Evolutionary conservation across 1,139 yeast species (phyloP), one percentile per base, ranked within the genome.

Genomic region (Barnettozyma hawaiiensis): DNA sequence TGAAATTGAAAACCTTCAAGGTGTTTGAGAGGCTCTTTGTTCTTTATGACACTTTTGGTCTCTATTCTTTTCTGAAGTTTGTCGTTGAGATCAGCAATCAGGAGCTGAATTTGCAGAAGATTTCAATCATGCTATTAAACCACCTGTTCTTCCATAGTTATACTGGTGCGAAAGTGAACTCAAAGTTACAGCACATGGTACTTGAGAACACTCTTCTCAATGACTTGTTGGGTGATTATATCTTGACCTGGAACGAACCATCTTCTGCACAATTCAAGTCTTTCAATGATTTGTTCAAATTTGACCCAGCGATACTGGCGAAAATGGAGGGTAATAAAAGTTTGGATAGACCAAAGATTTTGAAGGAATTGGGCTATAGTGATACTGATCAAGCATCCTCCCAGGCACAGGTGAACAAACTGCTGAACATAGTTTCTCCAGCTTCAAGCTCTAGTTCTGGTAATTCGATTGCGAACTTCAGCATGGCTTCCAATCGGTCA

Each of bases 11-110:
- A 27, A 47, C 50, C 40, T 43, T 47, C 49, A 35, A 58, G 53
- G 42, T 55, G 41, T 41, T 48, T 54, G 42, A 45, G 10, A 51
- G 56, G 15, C 45, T 64, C 14, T 54, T 68, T 31, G 32, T 53
- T n/a, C 52, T 61, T 5, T 66, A 67, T 51, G 66, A 64, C 29
- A 65, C 65, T 35, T 63, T 64, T 47, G 72, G 71, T 1, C 45
- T 69, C 7, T 62, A 61, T 41, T 63, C 64, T 39, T 46, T 71
- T 14, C 49, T 71, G 34, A 64, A 63, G 41, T 63, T 64, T 39
- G 44, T 62, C 8, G 48, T 54, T n/a, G 50, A 52, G 16, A 43
- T 63, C 5, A 61, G 67, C 16, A 34, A 45, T 18, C 58, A 50
- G 26, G 63, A 60, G 41, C 42, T 63, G 39, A 44, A 49, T 2